Evolutionary conservation across 768 basidiomycete species (phyloP).

Genomic region (Termitomyces sp.): DNA sequence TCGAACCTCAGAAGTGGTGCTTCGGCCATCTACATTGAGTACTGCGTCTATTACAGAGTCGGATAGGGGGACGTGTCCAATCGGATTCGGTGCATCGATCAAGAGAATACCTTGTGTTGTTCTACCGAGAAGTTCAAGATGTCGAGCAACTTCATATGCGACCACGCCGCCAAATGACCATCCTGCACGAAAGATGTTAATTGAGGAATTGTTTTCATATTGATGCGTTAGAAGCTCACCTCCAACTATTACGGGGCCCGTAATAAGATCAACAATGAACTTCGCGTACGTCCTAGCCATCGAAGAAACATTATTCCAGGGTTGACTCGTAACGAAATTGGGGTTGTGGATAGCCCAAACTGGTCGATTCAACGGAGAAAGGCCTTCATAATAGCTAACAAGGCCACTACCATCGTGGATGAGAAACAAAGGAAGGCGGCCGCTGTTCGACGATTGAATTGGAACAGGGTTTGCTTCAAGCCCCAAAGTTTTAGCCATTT

Average conservation of each 20-base stretch:
- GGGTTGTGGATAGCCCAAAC: constrained; percentile 65
- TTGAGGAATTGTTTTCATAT: background rate
- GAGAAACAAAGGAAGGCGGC: constrained; percentile 46
- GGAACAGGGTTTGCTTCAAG: constrained; percentile 25
- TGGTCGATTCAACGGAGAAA: constrained; percentile 40
- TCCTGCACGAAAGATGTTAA: constrained; percentile 31
- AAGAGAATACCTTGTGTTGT: constrained; percentile 53
- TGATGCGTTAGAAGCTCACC: constrained; percentile 32
- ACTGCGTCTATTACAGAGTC: constrained; percentile 44
- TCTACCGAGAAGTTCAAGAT: constrained; percentile 39
- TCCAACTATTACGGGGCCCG: constrained; percentile 47
- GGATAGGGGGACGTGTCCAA: constrained; percentile 47
- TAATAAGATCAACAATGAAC: constrained; percentile 28
- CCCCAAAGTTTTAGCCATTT: constrained; percentile 14
- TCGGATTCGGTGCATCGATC: constrained; percentile 63
- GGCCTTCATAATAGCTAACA: constrained; percentile 41
- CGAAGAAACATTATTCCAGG: constrained; percentile 43
- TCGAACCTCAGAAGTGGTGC: constrained; percentile 23
- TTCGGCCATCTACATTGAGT: constrained; percentile 26
- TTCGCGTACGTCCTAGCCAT: constrained; percentile 53
- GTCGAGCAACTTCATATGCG: constrained; percentile 59
- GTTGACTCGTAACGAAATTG: constrained; percentile 33
- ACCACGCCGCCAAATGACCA: constrained; percentile 80
- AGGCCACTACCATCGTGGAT: constrained; percentile 75
- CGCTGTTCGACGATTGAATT: constrained; percentile 29